Conservation (phyloP, 257 asterid species). For the Osmanthus fragrans region DNA sequence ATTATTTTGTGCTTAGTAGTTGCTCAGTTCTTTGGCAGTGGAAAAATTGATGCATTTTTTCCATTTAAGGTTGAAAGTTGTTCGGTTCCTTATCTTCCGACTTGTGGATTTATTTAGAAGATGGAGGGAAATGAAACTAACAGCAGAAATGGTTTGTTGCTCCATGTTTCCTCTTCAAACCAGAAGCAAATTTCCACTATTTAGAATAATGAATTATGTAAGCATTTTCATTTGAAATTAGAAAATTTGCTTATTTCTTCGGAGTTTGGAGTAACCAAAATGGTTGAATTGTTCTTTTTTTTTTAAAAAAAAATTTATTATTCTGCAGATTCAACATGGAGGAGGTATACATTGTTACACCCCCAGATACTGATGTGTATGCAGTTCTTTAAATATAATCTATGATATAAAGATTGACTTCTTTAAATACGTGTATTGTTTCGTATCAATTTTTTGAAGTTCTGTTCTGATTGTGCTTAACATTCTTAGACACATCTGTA, state of each 20-base stretch:
- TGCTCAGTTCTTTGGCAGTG: background rate
- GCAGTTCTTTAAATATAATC: constrained; percentile 51
- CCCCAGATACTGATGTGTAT: constrained; percentile 90
- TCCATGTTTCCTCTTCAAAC: background rate
- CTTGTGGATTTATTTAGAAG: background rate
- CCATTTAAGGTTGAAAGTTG: too few species aligned
- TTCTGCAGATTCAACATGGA: background rate
- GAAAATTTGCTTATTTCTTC: background rate
- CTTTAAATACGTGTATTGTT: background rate
- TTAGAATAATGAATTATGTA: too few species aligned
- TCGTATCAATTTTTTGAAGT: too few species aligned
- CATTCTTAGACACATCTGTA: background rate
- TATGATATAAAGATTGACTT: background rate
- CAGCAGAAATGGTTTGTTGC: background rate
- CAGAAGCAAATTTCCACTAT: too few species aligned
- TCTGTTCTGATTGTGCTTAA: background rate
- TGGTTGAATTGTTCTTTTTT: background rate
- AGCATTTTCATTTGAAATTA: background rate
- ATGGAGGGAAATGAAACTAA: background rate
- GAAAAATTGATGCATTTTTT: too few species aligned
- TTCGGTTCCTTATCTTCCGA: too few species aligned
- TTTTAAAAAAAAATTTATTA: background rate
- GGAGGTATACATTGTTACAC: constrained; percentile 35
- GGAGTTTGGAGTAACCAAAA: background rate
- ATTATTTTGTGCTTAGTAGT: too few species aligned